Conservation (phyloP, 805 yeast species). For the Pichia eremophila region DNA sequence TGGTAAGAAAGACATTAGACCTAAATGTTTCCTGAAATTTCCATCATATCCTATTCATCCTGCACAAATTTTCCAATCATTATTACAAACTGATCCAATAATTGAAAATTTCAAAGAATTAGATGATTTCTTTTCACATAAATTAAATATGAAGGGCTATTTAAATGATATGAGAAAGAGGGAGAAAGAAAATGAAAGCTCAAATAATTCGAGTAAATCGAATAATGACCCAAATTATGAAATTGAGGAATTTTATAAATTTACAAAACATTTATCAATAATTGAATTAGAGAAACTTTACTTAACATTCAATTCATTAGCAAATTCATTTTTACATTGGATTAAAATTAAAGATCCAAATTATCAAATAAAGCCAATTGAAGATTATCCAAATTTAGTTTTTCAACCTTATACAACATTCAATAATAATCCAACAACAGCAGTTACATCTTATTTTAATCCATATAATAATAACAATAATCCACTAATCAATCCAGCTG, state of each 20-base stretch:
- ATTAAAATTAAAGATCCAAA: background rate
- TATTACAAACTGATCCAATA: background rate
- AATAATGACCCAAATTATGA: background rate
- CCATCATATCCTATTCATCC: background rate
- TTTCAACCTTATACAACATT: background rate
- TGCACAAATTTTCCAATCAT: background rate
- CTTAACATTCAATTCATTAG: background rate
- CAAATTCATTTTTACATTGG: constrained; percentile 6
- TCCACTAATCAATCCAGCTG: too few species aligned
- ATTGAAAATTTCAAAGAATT: background rate
- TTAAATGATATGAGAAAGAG: background rate
- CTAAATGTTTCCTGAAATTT: background rate
- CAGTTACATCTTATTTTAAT: background rate
- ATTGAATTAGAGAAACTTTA: constrained; percentile 5
- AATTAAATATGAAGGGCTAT: background rate
- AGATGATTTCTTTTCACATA: background rate
- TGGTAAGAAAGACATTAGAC: too few species aligned
- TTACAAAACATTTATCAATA: constrained; percentile 6
- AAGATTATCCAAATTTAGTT: too few species aligned
- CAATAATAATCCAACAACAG: background rate
- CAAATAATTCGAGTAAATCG: too few species aligned
- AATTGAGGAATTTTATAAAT: constrained; percentile 11
- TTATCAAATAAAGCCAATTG: background rate
- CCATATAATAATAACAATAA: too few species aligned
- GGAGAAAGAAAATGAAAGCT: background rate